Evolutionary conservation across 352 stramenopile genomes (phyloP), one percentile per base, ranked within the genome.

Genomic region (Pythium coloratum): DNA sequence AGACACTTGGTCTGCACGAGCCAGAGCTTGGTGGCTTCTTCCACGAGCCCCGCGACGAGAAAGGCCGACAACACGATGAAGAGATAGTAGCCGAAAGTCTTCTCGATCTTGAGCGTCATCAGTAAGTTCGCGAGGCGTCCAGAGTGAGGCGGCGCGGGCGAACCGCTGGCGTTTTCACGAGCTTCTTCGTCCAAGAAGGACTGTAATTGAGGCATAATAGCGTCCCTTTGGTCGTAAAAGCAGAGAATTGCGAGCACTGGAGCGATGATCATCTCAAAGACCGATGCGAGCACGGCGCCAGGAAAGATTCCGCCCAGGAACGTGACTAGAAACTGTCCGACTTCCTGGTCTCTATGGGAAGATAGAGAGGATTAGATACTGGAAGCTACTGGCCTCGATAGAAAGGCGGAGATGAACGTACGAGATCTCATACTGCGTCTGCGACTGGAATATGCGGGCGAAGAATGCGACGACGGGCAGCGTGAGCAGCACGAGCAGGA

Each of bases 21-120:
- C 83, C 86, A 92, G 46, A 82, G 76, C 56, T 92, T 91, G 55
- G 88, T 53, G 26, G 69, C 76, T 60, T 91, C 86, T 55, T 92
- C 83, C 24, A 92, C 82, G 6, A 90, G 66, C 33, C 62, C 80
- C 0, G 86, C 82, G 32, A 92, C 76, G 12, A 87, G 62, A 61
- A 86, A 91, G 12, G 80, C 74, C 49, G 81, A 40, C 10, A 65
- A 64, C 24, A 91, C 54, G 10, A 92, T 47, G 54, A 89, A 88
- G 16, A 86, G 36, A 56, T 86, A 88, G 62, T 88, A 88, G 46
- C 81, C 81, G 7, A 90, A 14, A 6, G 80, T 86, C 49, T 89
- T 82, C 57, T 86, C 49, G 18, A 91, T 60, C 51, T 90, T 53
- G 14, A 91, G 61, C 33, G 76, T 70, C 57, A 76, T 60, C 38